Evolutionary conservation across 1,284 basidiomycete genomes (phyloP).

Genomic region (Cutaneotrichosporon mucoides): DNA sequence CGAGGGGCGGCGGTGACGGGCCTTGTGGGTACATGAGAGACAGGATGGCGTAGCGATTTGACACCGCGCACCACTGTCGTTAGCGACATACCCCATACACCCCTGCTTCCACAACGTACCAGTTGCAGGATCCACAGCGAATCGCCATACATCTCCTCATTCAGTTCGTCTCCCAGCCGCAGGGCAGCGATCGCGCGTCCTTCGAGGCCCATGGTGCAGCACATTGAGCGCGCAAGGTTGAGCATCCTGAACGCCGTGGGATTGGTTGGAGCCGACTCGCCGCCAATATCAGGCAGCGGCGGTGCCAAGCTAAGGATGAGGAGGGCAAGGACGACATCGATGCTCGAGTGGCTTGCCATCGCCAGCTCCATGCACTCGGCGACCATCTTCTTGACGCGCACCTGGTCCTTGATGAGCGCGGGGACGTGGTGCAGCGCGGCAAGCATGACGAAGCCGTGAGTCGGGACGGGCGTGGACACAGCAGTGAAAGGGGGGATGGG

Average conservation of each 20-base stretch:
- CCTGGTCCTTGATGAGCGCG: background rate
- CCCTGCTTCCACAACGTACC: background rate
- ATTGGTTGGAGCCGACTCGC: constrained; percentile 3
- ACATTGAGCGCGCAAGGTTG: constrained; percentile 27
- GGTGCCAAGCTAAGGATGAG: constrained; percentile 30
- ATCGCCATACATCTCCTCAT: constrained; percentile 11
- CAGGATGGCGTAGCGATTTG: constrained; percentile 14
- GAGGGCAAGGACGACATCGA: constrained; percentile 29
- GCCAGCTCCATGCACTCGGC: constrained; percentile 26
- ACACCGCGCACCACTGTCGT: constrained; percentile 15
- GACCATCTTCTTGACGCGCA: constrained; percentile 9
- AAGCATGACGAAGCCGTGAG: constrained; percentile 30
- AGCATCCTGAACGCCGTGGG: constrained; percentile 22
- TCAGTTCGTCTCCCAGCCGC: constrained; percentile 3
- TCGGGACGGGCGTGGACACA: constrained; percentile 23
- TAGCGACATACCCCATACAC: too few relatives aligned
- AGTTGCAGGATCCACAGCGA: constrained; percentile 13
- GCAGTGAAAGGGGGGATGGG: constrained; percentile 32
- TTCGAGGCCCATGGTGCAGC: constrained; percentile 24
- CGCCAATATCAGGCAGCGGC: constrained; percentile 1
- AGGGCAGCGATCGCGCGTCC: constrained; percentile 4
- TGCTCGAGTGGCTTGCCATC: constrained; percentile 22
- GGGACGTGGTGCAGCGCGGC: constrained; percentile 28
- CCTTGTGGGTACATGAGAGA: constrained; percentile 10
- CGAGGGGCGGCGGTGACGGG: constrained; percentile 3